Conservation (phyloP, 2,329 filamentous ascomycete species). For the Aspergillus spinulosporus region DNA sequence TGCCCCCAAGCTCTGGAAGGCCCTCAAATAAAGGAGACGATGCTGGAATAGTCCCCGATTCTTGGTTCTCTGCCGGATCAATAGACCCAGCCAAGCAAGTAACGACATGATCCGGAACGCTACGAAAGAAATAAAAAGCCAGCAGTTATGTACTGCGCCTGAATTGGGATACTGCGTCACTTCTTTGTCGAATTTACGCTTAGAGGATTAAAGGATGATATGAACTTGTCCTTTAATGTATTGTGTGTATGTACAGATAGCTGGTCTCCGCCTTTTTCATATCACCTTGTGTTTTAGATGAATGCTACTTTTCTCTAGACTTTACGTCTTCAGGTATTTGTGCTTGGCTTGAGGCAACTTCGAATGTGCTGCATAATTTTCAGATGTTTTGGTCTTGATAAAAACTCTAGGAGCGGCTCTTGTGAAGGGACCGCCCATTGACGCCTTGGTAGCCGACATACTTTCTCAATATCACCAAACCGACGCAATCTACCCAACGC, state of each 20-base stretch:
- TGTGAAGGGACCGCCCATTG: too few relatives aligned
- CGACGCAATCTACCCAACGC: too few relatives aligned
- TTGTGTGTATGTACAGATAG: constrained; percentile 44
- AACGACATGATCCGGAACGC: constrained; percentile 8
- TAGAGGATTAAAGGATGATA: constrained; percentile 18
- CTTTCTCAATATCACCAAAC: too few relatives aligned
- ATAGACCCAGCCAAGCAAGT: constrained; percentile 12
- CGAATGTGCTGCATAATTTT: neutral
- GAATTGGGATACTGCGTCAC: constrained; percentile 18
- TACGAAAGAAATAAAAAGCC: constrained; percentile 3
- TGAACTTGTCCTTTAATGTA: constrained; percentile 27
- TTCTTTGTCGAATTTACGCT: constrained; percentile 14
- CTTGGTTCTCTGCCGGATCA: constrained; percentile 21
- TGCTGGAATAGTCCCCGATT: constrained; percentile 15
- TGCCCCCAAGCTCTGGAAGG: constrained; percentile 90
- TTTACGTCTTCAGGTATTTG: neutral
- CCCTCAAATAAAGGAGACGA: constrained; percentile 71
- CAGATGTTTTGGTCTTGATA: neutral
- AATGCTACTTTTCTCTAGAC: constrained; percentile 35
- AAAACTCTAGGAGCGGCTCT: neutral
- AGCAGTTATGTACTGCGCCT: constrained; percentile 9
- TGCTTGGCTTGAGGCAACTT: neutral
- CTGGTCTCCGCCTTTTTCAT: constrained; percentile 39
- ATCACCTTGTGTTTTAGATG: constrained; percentile 34
- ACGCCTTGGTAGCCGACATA: too few relatives aligned